phyloP scores from a whole-genome alignment of 2,329 filamentous ascomycete species.

The Teratosphaeria viscida region DNA sequence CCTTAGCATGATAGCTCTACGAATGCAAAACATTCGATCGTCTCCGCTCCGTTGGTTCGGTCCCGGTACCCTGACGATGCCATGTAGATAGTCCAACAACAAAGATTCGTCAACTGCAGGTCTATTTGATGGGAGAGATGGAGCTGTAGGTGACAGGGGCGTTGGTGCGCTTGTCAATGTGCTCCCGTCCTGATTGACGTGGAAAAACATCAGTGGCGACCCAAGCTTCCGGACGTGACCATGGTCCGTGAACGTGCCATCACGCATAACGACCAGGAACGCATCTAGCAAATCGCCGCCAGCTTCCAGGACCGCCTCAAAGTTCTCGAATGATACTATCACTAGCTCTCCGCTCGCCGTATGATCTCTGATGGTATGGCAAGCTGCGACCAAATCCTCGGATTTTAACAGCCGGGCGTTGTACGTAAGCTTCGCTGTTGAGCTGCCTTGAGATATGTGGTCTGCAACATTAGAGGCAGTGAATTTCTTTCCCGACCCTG shows the following conservation, averaged over 20 bases:
- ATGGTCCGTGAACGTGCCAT: constrained; percentile 21
- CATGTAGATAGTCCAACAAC: constrained; percentile 23
- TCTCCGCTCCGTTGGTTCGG: constrained; percentile 19
- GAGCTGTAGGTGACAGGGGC: constrained; percentile 14
- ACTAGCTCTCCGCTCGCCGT: constrained; percentile 17
- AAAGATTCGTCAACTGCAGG: constrained; percentile 16
- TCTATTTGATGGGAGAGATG: constrained; percentile 8
- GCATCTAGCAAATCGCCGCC: constrained; percentile 17
- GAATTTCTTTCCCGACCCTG: constrained; percentile 25
- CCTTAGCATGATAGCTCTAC: constrained; percentile 24
- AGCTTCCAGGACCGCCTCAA: constrained; percentile 19
- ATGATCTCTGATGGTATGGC: constrained; percentile 22
- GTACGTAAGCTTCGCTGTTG: constrained; percentile 16
- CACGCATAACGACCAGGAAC: constrained; percentile 21
- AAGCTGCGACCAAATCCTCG: constrained; percentile 19
- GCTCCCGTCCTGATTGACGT: constrained; percentile 21
- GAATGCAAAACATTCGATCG: constrained; percentile 22
- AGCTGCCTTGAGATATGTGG: constrained; percentile 12
- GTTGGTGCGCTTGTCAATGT: constrained; percentile 17
- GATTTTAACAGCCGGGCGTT: constrained; percentile 20
- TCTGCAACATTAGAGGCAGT: constrained; percentile 20
- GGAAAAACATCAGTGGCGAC: constrained; percentile 22
- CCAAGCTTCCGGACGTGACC: constrained; percentile 19
- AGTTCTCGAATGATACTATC: constrained; percentile 23
- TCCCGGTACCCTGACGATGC: constrained; percentile 21